phyloP scores from a whole-genome alignment of 805 yeast genomes.

The Candida tallmaniae region DNA sequence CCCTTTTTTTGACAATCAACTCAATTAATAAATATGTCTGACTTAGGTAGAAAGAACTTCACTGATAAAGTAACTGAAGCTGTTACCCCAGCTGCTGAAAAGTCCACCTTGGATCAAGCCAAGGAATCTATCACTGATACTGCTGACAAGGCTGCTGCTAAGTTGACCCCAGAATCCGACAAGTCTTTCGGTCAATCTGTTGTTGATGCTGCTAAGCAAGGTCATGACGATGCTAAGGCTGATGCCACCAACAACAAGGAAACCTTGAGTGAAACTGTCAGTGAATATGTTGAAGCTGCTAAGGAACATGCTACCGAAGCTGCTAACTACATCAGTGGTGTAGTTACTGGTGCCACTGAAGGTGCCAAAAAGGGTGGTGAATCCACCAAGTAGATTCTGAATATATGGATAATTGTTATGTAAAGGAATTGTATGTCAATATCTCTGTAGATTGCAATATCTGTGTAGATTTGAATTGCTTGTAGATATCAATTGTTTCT shows the following conservation, averaged over 20 bases:
- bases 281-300: constrained; percentile 48
- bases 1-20: too few relatives aligned
- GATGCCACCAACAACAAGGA: constrained; percentile 19
- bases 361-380: constrained; percentile 40
- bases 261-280: constrained; percentile 39
- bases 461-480: too few relatives aligned
- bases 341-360: constrained; percentile 54
- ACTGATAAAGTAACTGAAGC: constrained; percentile 64
- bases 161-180: constrained; percentile 57
- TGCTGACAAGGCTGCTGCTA: constrained; percentile 60
- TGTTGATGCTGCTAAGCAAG: constrained; percentile 55
- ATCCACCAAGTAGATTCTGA: constrained; percentile 9
- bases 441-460: too few relatives aligned
- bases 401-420: too few relatives aligned
- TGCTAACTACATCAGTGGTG: constrained; percentile 52
- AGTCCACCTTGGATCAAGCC: constrained; percentile 58
- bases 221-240: constrained; percentile 49
- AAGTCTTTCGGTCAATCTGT: constrained; percentile 69
- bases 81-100: constrained; percentile 67
- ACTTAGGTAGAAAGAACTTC: constrained; percentile 71
- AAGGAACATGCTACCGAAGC: constrained; percentile 51
- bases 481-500: too few relatives aligned
- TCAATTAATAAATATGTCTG: constrained; percentile 26
- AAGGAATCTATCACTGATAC: constrained; percentile 66
- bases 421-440: too few relatives aligned